These are phyloP conservation scores for Carpinus fangiana DNA, from an alignment of 306 rosid genomes.

Conservation along the genomic window DNA sequence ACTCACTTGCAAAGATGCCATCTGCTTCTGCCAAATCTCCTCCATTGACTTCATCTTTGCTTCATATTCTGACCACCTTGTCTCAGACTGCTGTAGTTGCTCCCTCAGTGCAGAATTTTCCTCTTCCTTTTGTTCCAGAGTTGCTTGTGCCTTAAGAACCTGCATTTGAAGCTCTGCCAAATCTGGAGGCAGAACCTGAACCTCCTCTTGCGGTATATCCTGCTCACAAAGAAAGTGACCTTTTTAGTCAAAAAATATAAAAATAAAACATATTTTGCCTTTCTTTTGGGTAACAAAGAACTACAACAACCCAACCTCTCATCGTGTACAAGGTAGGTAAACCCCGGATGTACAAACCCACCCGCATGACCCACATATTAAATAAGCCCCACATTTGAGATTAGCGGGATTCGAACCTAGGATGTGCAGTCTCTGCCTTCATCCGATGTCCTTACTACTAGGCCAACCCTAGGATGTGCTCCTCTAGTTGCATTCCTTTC, in stretches of 20 bases:
- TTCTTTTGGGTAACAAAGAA: neutral
- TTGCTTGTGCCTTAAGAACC: conserved; percentile 70
- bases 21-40: conserved; percentile 92
- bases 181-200: conserved; percentile 50
- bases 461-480: too few species aligned
- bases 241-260: conserved; percentile 10
- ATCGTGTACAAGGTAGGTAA: too few species aligned
- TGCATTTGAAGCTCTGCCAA: conserved; percentile 69
- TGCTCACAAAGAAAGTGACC: conserved; percentile 26
- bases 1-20: conserved; percentile 93
- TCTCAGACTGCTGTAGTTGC: conserved; percentile 66
- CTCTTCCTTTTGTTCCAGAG: conserved; percentile 81
- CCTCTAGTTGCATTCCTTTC: neutral
- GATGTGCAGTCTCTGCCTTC: too few species aligned
- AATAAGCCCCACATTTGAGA: too few species aligned
- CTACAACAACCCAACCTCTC: neutral
- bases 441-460: too few species aligned
- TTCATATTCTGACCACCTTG: conserved; percentile 89
- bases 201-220: conserved; percentile 42
- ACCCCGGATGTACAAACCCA: too few species aligned
- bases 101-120: conserved; percentile 81
- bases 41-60: conserved; percentile 92
- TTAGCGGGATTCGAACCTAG: too few species aligned
- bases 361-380: too few species aligned
- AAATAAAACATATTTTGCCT: conserved; percentile 9